Percentiles rank a stretch among this genome's conserved stretches.
These are phyloP conservation scores for Ustanciosporium gigantosporum DNA, from an alignment of 1,284 basidiomycete species.

Conservation along the genomic window DNA sequence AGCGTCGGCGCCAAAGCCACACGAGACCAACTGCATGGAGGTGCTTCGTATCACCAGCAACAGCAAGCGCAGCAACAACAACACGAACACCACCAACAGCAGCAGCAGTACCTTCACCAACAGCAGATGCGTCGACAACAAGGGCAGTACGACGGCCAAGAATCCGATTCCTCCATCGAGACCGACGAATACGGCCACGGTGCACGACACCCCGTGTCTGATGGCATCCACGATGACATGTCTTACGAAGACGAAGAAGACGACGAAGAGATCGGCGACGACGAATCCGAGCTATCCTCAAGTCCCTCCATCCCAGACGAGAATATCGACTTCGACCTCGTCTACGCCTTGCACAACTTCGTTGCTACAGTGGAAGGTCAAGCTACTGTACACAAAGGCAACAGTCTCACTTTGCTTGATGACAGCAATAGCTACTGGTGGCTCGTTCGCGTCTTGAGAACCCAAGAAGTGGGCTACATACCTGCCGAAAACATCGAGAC, in stretches of 20 bases:
- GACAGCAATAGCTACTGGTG: constrained; percentile 62
- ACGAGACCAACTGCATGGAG: constrained; percentile 15
- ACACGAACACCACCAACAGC: constrained; percentile 10
- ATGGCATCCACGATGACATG: constrained; percentile 40
- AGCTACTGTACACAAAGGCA: constrained; percentile 60
- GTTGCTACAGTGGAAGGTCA: constrained; percentile 60
- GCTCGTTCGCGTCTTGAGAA: constrained; percentile 59
- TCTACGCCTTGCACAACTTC: constrained; percentile 61
- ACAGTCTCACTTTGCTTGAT: constrained; percentile 59
- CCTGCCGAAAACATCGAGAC: constrained; percentile 99
- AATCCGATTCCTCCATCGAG: constrained; percentile 3
- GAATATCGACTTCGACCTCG: constrained; percentile 61
- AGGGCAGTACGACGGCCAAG: constrained; percentile 2
- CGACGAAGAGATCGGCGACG: constrained; percentile 50
- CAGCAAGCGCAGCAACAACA: constrained; percentile 7
- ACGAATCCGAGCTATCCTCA: constrained; percentile 58
- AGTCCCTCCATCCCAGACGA: constrained; percentile 61
- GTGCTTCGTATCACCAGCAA: constrained; percentile 7
- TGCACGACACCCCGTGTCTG: constrained; percentile 16
- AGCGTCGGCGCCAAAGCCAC: constrained; percentile 40
- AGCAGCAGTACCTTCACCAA: constrained; percentile 9
- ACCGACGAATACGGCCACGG: constrained; percentile 22
- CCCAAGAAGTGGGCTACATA: constrained; percentile 97
- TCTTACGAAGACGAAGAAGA: constrained; percentile 51
- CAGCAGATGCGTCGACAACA: constrained; percentile 12